These are phyloP conservation scores for Wickerhamomyces xylosicus DNA, from an alignment of 805 yeast genomes.

Conservation along the genomic window DNA sequence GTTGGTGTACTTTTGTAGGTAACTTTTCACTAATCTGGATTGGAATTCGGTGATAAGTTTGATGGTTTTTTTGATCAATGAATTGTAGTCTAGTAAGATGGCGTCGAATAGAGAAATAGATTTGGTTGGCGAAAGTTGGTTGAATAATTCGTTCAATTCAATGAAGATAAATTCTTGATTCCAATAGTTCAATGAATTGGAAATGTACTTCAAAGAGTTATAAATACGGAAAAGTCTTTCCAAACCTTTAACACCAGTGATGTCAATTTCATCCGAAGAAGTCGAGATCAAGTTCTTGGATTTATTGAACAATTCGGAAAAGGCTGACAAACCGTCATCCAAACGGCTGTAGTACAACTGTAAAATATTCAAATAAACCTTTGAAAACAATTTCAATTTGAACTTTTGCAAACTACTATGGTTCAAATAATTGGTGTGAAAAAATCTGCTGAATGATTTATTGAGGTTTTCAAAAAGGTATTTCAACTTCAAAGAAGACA, in stretches of 20 bases:
- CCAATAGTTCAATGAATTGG: conserved; percentile 14
- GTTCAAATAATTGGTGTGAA: conserved; percentile 17
- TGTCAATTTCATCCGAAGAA: conserved; percentile 10
- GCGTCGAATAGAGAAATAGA: conserved; percentile 21
- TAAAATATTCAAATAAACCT: conserved; percentile 30
- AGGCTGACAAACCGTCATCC: conserved; percentile 20
- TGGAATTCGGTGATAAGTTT: conserved; percentile 21
- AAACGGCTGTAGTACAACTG: conserved; percentile 27
- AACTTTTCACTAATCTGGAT: conserved; percentile 18
- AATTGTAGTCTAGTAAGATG: conserved; percentile 19
- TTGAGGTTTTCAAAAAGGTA: conserved; percentile 35
- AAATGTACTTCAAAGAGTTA: conserved; percentile 15
- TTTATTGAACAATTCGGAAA: conserved; percentile 13
- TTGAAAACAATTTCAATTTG: conserved; percentile 36
- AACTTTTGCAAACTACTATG: conserved; percentile 31
- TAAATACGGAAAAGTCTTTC: conserved; percentile 19
- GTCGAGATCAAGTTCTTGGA: conserved; percentile 7
- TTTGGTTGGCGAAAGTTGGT: conserved; percentile 9
- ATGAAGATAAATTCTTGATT: conserved; percentile 18
- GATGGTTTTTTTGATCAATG: conserved; percentile 20
- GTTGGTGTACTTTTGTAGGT: conserved; percentile 23
- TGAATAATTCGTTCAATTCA: conserved; percentile 15
- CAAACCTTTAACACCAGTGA: conserved; percentile 16
- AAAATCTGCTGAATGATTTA: conserved; percentile 23
- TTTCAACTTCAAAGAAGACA: conserved; percentile 32